Percentiles rank a stretch among this genome's conserved stretches.
These are phyloP conservation scores for Cajanus cajan DNA, from an alignment of 306 rosid genomes.

Conservation along the genomic window DNA sequence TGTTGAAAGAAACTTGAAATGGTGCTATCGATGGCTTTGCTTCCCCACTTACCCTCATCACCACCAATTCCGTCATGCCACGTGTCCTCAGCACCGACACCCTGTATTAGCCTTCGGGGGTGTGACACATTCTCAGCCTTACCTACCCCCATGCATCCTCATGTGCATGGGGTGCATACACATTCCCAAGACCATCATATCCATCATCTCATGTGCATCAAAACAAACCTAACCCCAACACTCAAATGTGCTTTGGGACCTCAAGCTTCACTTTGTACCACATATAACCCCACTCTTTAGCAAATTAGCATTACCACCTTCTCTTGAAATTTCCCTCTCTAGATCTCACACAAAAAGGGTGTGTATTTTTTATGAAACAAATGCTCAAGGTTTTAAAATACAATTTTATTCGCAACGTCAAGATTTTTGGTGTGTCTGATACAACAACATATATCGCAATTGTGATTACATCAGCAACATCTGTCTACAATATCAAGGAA, in stretches of 20 bases:
- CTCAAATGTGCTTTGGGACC: constrained; percentile 41
- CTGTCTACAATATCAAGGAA: background rate
- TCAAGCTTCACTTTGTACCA: constrained; percentile 17
- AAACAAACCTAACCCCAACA: constrained; percentile 22
- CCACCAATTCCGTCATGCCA: constrained; percentile 50
- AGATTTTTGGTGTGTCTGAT: background rate
- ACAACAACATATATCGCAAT: background rate
- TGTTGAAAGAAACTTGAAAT: constrained; percentile 48
- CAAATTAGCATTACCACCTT: constrained; percentile 14
- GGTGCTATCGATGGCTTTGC: constrained; percentile 63
- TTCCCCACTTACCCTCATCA: constrained; percentile 50
- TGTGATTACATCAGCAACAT: background rate
- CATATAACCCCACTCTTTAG: constrained; percentile 36
- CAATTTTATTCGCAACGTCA: no score
- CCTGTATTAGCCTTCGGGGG: constrained; percentile 46
- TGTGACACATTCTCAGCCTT: constrained; percentile 27
- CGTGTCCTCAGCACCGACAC: constrained; percentile 68
- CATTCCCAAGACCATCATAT: constrained; percentile 42
- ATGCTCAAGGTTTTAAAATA: background rate
- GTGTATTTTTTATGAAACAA: constrained; percentile 26
- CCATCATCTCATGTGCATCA: constrained; percentile 40
- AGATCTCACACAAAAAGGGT: background rate
- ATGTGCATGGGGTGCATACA: constrained; percentile 42
- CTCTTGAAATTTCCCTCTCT: constrained; percentile 11
- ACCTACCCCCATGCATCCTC: constrained; percentile 27